Percentiles rank a stretch among this genome's conserved stretches.
phyloP scores from a whole-genome alignment of 2,329 filamentous ascomycete species.

The Paraphaeosphaeria sporulosa region DNA sequence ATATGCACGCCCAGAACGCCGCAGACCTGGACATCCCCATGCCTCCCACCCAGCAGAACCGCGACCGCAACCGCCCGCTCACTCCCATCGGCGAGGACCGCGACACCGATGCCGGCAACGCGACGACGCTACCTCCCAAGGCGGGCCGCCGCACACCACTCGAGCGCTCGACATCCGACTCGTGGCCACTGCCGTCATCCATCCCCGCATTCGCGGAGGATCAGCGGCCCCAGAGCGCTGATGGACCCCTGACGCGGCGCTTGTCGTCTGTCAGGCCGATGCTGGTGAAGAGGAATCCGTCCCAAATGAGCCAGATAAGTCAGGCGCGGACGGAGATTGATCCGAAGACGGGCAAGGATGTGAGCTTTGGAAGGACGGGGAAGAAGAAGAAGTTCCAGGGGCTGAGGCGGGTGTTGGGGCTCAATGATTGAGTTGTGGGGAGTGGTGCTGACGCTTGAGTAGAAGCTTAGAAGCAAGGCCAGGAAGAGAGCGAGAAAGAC shows the following conservation, averaged over 20 bases:
- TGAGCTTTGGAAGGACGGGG: constrained; percentile 43
- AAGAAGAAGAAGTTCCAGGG: constrained; percentile 73
- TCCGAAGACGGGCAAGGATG: constrained; percentile 37
- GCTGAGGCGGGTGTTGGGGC: constrained; percentile 70
- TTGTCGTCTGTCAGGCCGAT: constrained; percentile 21
- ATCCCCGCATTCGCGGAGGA: constrained; percentile 21
- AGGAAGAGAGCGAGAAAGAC: background rate
- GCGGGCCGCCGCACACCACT: constrained; percentile 50
- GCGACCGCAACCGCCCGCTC: constrained; percentile 33
- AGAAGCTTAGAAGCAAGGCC: constrained; percentile 7
- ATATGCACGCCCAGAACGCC: background rate
- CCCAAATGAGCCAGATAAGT: constrained; percentile 17
- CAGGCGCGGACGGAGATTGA: constrained; percentile 42
- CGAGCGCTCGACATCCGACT: constrained; percentile 43
- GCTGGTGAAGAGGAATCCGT: constrained; percentile 30
- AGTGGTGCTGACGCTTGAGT: constrained; percentile 24
- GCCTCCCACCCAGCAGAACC: constrained; percentile 38
- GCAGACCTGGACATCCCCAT: constrained; percentile 34
- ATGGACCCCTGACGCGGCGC: constrained; percentile 21
- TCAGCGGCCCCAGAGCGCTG: constrained; percentile 30
- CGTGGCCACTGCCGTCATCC: constrained; percentile 58
- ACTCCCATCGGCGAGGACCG: constrained; percentile 47
- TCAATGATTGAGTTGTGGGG: constrained; percentile 56
- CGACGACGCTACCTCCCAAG: constrained; percentile 43
- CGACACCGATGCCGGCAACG: constrained; percentile 33